Percentiles rank a stretch among this genome's conserved stretches.
Conservation (phyloP, 2,329 filamentous ascomycete genomes). For the Endoconidiophora polonica region DNA sequence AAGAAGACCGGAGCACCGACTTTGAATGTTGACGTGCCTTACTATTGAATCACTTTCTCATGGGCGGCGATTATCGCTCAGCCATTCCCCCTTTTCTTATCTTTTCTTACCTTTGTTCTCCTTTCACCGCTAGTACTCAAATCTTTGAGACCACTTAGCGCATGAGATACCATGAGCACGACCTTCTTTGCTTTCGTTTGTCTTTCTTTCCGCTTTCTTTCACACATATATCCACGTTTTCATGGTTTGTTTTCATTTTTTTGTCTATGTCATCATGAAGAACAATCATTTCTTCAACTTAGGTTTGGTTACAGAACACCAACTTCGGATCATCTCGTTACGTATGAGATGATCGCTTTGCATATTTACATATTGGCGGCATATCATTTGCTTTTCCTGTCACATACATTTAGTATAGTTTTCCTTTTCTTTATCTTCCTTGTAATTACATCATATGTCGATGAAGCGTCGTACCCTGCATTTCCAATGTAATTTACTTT, state of each 20-base stretch:
- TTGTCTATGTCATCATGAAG: background rate
- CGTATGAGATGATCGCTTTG: background rate
- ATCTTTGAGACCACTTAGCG: no score
- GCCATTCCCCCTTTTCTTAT: background rate
- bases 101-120: background rate
- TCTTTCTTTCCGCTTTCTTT: background rate
- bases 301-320: conserved; percentile 3
- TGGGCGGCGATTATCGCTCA: no score
- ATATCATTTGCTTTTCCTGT: no score
- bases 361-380: background rate
- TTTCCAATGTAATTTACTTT: background rate
- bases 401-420: no score
- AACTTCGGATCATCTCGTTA: background rate
- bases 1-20: conserved; percentile 5
- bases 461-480: no score
- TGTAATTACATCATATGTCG: background rate
- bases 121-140: background rate
- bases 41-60: background rate
- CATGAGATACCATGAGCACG: no score
- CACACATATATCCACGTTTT: no score
- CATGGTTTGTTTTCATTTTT: conserved; percentile 1
- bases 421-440: conserved; percentile 5
- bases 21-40: background rate
- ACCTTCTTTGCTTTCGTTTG: background rate
- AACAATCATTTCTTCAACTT: background rate